Evolutionary conservation across 164 flowering plant genomes (phyloP).

Genomic region (Brasenia schreberi): DNA sequence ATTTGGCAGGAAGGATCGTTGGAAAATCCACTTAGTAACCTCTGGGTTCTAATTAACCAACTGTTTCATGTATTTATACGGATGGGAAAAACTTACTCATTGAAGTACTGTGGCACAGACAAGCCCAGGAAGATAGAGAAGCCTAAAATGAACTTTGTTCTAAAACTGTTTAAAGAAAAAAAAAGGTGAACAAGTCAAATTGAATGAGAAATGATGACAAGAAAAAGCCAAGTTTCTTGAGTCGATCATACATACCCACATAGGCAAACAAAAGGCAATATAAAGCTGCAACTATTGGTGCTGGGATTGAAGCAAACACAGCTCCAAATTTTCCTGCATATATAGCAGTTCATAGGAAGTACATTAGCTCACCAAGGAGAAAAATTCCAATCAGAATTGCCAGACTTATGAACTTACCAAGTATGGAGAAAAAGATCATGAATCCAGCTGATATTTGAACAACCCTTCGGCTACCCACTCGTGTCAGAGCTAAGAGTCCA

Average conservation of each 20-base stretch:
- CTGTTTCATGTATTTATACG: conserved; percentile 20
- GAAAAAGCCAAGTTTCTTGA: too few species aligned
- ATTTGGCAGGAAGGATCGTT: not conserved
- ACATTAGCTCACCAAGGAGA: too few species aligned
- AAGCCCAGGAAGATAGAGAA: conserved; percentile 82
- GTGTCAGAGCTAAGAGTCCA: conserved; percentile 49
- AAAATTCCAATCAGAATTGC: too few species aligned
- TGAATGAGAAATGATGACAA: too few species aligned
- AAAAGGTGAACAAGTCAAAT: too few species aligned
- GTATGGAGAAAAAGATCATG: conserved; percentile 61
- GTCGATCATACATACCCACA: too few species aligned
- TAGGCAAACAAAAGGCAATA: too few species aligned
- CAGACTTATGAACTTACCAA: too few species aligned
- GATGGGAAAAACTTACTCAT: conserved; percentile 79
- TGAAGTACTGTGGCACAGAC: conserved; percentile 76
- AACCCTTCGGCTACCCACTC: conserved; percentile 58
- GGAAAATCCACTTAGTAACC: not conserved
- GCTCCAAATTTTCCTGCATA: too few species aligned
- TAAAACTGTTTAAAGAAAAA: conserved; percentile 32
- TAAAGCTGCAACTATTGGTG: too few species aligned
- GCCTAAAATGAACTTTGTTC: conserved; percentile 59
- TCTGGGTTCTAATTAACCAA: not conserved
- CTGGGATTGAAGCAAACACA: too few species aligned
- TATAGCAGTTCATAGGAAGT: too few species aligned
- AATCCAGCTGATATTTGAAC: conserved; percentile 54